phyloP scores from a whole-genome alignment of 768 basidiomycete species.

The Kwoniella bestiolae region DNA sequence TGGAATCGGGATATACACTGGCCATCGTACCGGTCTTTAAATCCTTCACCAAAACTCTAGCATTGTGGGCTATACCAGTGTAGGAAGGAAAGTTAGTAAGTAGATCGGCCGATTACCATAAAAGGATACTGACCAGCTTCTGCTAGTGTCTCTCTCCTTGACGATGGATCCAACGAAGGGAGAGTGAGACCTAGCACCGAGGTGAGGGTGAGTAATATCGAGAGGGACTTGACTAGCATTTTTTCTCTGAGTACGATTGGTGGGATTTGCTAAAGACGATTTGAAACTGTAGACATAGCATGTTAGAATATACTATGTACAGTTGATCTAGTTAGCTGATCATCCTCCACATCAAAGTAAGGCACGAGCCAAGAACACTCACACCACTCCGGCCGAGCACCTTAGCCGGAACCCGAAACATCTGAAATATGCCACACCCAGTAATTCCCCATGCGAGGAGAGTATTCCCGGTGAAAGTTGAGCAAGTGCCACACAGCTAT shows the following conservation, averaged over 20 bases:
- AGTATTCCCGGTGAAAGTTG: background rate
- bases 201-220: background rate
- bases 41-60: conserved; percentile 3
- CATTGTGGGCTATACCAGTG: conserved; percentile 10
- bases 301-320: no score
- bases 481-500: conserved; percentile 9
- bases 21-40: conserved; percentile 48
- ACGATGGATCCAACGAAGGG: background rate
- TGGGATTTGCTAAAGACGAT: no score
- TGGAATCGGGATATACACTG: conserved; percentile 41
- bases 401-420: conserved; percentile 5
- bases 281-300: no score
- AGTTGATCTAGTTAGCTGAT: background rate
- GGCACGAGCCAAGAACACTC: background rate
- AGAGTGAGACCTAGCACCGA: background rate
- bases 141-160: conserved; percentile 14
- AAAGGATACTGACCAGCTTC: conserved; percentile 24
- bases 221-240: background rate
- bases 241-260: background rate
- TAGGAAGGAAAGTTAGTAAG: background rate
- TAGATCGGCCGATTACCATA: conserved; percentile 2
- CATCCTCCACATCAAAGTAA: conserved; percentile 11
- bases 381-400: background rate
- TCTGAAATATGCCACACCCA: background rate
- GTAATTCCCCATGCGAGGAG: no score